Evolutionary conservation across 2,329 filamentous ascomycete species (phyloP).

Genomic region (Cryoendolithus antarcticus): DNA sequence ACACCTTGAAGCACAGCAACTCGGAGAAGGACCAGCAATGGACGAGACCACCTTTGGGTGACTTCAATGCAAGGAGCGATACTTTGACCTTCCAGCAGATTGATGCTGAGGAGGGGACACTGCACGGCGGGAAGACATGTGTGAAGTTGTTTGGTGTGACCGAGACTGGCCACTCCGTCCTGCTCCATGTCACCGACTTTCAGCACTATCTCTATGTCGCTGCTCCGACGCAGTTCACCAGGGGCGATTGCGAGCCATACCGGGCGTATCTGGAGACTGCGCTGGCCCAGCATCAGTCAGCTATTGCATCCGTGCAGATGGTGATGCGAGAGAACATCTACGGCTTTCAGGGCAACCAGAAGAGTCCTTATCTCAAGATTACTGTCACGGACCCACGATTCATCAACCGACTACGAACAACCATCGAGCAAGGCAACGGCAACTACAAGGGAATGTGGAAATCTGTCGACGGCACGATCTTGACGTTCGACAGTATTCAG

Average conservation of each 20-base stretch:
- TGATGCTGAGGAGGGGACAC: slow-evolving; percentile 78
- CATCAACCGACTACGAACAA: slow-evolving; percentile 61
- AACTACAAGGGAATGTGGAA: slow-evolving; percentile 93
- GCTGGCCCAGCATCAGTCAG: slow-evolving; percentile 58
- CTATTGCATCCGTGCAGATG: slow-evolving; percentile 70
- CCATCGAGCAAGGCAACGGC: slow-evolving; percentile 61
- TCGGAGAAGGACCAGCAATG: slow-evolving; percentile 89
- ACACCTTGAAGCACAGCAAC: slow-evolving; percentile 71
- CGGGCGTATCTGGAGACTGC: slow-evolving; percentile 69
- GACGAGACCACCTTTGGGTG: slow-evolving; percentile 52
- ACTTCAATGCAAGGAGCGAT: slow-evolving; percentile 52
- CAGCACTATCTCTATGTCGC: slow-evolving; percentile 92
- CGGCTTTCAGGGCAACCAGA: slow-evolving; percentile 84
- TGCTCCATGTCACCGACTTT: slow-evolving; percentile 91
- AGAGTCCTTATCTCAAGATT: slow-evolving; percentile 86
- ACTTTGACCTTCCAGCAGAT: slow-evolving; percentile 89
- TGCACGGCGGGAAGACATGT: slow-evolving; percentile 62
- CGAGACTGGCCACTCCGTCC: slow-evolving; percentile 73
- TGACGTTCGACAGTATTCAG: slow-evolving; percentile 92
- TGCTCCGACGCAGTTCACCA: slow-evolving; percentile 70
- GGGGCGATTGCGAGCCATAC: slow-evolving; percentile 65
- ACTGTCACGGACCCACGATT: slow-evolving; percentile 81
- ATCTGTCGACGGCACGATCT: slow-evolving; percentile 53
- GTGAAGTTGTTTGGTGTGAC: slow-evolving; percentile 93
- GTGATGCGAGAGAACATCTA: slow-evolving; percentile 83